Evolutionary conservation across 2,329 filamentous ascomycete genomes (phyloP).

Genomic region (Neopestalotiopsis sp.): DNA sequence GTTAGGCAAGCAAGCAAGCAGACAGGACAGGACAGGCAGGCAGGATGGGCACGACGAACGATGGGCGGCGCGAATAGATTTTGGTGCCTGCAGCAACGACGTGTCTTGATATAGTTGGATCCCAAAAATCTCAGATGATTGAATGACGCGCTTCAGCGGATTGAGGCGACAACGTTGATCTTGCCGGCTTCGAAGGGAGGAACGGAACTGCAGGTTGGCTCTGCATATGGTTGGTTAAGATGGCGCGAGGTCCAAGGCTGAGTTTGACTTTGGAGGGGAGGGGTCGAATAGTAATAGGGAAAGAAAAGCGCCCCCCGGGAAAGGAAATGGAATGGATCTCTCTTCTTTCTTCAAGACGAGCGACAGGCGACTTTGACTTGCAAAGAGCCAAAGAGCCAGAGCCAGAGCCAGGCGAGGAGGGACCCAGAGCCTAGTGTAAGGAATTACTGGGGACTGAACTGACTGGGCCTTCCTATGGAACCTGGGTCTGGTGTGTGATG

Average conservation of each 20-base stretch:
- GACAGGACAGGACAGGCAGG: neutral
- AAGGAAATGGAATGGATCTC: neutral
- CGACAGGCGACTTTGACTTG: neutral
- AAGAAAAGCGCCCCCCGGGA: slow-evolving; percentile 1
- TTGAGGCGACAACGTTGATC: slow-evolving; percentile 33
- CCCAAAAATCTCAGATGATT: slow-evolving; percentile 37
- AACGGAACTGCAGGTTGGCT: slow-evolving; percentile 49
- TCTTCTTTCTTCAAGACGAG: neutral
- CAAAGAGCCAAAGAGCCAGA: too few species aligned
- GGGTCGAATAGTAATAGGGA: slow-evolving; percentile 17
- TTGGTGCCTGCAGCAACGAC: slow-evolving; percentile 56
- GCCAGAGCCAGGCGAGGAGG: neutral
- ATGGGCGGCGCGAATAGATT: neutral
- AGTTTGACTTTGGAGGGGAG: slow-evolving; percentile 13
- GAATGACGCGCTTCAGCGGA: slow-evolving; percentile 41
- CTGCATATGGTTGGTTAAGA: slow-evolving; percentile 51
- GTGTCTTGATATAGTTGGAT: slow-evolving; percentile 67
- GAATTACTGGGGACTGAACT: neutral
- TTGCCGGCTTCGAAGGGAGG: slow-evolving; percentile 25
- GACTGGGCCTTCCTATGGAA: neutral
- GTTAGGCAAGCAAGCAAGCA: slow-evolving; percentile 35
- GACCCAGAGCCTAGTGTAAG: neutral
- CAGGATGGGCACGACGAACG: neutral
- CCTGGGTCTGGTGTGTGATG: neutral
- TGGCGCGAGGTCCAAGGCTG: slow-evolving; percentile 46